Evolutionary conservation across 2,329 filamentous ascomycete species (phyloP).

Genomic region (Metarhizium sp.): DNA sequence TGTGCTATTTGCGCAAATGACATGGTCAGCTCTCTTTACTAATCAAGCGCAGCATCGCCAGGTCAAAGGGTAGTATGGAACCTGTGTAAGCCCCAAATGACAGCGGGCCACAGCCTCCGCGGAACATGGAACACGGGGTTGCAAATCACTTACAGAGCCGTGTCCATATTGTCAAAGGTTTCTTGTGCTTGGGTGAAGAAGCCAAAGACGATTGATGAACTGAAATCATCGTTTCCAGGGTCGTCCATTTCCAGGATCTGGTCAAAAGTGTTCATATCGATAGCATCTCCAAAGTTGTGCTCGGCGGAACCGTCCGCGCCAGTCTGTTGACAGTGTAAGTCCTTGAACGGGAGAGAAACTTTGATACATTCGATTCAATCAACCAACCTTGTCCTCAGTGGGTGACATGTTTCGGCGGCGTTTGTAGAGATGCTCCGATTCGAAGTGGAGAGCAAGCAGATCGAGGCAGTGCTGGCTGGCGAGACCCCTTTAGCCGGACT

Average conservation of each 20-base stretch:
- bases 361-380: neutral
- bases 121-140: neutral
- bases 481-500: too few relatives aligned
- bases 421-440: neutral
- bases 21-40: neutral
- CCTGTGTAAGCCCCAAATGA: neutral
- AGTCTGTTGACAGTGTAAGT: neutral
- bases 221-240: slow-evolving; percentile 78
- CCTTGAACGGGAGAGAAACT: neutral
- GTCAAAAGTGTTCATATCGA: slow-evolving; percentile 75
- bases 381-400: slow-evolving; percentile 23
- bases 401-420: slow-evolving; percentile 17
- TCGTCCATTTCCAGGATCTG: slow-evolving; percentile 99
- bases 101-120: neutral
- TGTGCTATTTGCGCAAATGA: slow-evolving; percentile 37
- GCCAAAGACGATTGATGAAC: slow-evolving; percentile 75
- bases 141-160: slow-evolving; percentile 59
- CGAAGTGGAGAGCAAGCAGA: neutral
- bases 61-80: neutral
- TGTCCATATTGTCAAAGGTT: slow-evolving; percentile 81
- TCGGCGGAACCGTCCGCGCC: slow-evolving; percentile 34
- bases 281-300: slow-evolving; percentile 57
- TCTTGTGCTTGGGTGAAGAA: slow-evolving; percentile 87
- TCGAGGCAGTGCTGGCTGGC: neutral
- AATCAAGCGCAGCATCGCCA: neutral